Evolutionary conservation across 805 yeast genomes (phyloP).

Genomic region (Kodamaea kakaduensis): DNA sequence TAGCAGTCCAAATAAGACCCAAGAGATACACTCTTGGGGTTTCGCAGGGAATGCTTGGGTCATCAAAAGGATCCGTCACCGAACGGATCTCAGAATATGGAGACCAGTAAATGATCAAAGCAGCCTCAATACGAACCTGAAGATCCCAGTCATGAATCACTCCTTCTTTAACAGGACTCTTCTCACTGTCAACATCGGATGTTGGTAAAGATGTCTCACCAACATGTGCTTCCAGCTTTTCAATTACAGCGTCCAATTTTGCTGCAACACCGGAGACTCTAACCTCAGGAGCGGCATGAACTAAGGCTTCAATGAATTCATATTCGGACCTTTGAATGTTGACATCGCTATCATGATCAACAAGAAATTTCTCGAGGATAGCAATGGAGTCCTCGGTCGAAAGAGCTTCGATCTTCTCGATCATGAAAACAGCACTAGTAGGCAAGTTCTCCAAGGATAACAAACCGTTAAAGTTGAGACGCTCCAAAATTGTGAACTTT

Average conservation of each 20-base stretch:
- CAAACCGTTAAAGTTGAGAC: slow-evolving; percentile 26
- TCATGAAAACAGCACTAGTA: slow-evolving; percentile 33
- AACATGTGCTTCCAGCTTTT: not conserved
- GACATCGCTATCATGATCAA: slow-evolving; percentile 35
- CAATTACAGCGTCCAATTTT: slow-evolving; percentile 3
- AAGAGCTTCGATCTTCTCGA: slow-evolving; percentile 35
- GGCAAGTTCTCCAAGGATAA: slow-evolving; percentile 28
- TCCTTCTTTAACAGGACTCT: too few species aligned
- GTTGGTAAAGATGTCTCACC: not conserved
- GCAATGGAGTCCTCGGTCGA: slow-evolving; percentile 36
- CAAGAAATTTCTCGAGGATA: slow-evolving; percentile 37
- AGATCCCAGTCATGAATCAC: slow-evolving; percentile 28
- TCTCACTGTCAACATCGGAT: slow-evolving; percentile 3
- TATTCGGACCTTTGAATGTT: slow-evolving; percentile 30
- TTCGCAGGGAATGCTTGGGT: slow-evolving; percentile 44
- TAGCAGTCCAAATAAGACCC: slow-evolving; percentile 47
- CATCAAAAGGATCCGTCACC: slow-evolving; percentile 48
- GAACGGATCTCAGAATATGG: slow-evolving; percentile 39
- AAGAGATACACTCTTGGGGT: slow-evolving; percentile 55
- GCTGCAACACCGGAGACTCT: not conserved
- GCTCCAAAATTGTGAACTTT: slow-evolving; percentile 24
- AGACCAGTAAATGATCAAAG: slow-evolving; percentile 35
- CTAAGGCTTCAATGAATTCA: slow-evolving; percentile 21
- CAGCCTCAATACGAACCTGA: slow-evolving; percentile 36
- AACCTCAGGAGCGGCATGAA: slow-evolving; percentile 6